Conservation (phyloP, 768 basidiomycete genomes). For the Kwoniella dendrophila region DNA sequence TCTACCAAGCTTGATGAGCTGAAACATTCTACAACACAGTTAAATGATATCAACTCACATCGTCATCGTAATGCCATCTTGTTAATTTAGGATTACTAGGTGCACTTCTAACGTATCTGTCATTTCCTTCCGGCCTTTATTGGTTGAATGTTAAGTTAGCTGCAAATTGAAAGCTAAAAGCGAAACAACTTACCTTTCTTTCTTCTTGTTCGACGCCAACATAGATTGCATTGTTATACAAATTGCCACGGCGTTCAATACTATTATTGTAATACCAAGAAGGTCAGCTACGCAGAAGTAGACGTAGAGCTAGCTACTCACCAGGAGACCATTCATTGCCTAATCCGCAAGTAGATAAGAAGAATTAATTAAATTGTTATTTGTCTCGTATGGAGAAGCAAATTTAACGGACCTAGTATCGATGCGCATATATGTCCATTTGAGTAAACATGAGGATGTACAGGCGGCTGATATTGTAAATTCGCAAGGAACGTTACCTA, state of each 20-base stretch:
- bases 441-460: constrained; percentile 53
- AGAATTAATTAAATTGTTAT: too few relatives aligned
- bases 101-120: constrained; percentile 53
- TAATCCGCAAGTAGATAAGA: constrained; percentile 2
- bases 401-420: constrained; percentile 38
- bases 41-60: constrained; percentile 44
- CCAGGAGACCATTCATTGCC: constrained; percentile 55
- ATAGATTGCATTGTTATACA: constrained; percentile 57
- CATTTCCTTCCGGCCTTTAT: constrained; percentile 54
- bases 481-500: constrained; percentile 50
- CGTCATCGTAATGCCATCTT: constrained; percentile 55
- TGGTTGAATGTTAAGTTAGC: background rate
- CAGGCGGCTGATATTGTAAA: constrained; percentile 38
- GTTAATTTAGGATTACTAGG: constrained; percentile 56
- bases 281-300: background rate
- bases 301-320: constrained; percentile 11
- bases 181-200: constrained; percentile 41
- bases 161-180: background rate
- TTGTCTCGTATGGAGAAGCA: too few relatives aligned
- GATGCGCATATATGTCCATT: constrained; percentile 55
- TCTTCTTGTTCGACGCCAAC: constrained; percentile 56
- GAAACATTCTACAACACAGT: background rate
- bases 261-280: constrained; percentile 22
- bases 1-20: constrained; percentile 7
- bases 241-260: constrained; percentile 52